Conservation (phyloP, 345 rosid genomes). For the Ceriops zippeliana region DNA sequence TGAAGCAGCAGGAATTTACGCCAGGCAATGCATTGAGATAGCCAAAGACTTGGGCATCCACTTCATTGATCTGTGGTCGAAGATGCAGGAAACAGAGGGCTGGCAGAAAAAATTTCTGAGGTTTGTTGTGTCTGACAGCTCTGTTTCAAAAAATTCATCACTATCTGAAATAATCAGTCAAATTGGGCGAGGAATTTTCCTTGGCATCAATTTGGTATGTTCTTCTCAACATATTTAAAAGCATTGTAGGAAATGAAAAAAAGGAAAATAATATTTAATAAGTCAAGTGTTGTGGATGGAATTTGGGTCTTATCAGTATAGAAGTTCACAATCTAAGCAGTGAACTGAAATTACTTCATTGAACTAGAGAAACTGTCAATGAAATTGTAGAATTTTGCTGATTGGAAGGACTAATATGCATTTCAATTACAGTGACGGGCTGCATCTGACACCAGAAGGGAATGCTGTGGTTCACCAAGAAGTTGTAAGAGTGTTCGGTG, state of each 20-base stretch:
- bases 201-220: too few species aligned
- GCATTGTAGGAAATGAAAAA: not conserved
- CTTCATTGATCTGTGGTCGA: conserved; percentile 72
- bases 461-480: conserved; percentile 61
- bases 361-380: not conserved
- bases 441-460: conserved; percentile 78
- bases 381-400: not conserved
- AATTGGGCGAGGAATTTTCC: not conserved
- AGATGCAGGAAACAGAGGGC: conserved; percentile 72
- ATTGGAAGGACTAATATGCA: conserved; percentile 3
- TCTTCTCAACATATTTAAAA: too few species aligned
- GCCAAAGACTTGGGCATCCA: conserved; percentile 57
- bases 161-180: not conserved
- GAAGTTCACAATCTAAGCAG: not conserved
- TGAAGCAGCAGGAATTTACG: conserved; percentile 68
- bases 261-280: not conserved
- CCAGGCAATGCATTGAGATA: conserved; percentile 58
- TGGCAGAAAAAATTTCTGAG: conserved; percentile 82
- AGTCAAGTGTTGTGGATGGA: not conserved
- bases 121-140: conserved; percentile 34
- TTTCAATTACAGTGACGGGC: conserved; percentile 62
- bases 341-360: not conserved
- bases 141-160: not conserved
- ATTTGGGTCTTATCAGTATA: not conserved
- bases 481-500: conserved; percentile 51